Conservation (phyloP, 1,284 basidiomycete species). For the Pisolithus thermaeus region DNA sequence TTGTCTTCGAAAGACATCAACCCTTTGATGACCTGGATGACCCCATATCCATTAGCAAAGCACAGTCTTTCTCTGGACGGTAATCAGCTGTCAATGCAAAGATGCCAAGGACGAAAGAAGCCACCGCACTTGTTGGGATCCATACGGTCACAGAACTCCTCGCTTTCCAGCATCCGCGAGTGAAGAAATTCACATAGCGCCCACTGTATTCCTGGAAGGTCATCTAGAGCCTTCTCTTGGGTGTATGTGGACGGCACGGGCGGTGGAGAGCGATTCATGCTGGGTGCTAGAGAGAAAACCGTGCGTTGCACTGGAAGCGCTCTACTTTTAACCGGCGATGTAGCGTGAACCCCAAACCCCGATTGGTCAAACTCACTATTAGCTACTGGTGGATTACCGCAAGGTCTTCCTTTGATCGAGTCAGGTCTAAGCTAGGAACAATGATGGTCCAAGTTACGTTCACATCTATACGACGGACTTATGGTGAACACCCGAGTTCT, state of each 20-base stretch:
- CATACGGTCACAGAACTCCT: slow-evolving; percentile 61
- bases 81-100: background rate
- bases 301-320: no score
- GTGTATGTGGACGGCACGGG: slow-evolving; percentile 37
- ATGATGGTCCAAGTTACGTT: no score
- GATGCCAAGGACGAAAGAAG: background rate
- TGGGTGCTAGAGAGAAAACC: no score
- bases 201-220: slow-evolving; percentile 61
- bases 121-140: slow-evolving; percentile 56
- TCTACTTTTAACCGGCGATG: no score
- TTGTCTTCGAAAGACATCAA: slow-evolving; percentile 80
- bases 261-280: slow-evolving; percentile 23
- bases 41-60: slow-evolving; percentile 77
- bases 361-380: no score
- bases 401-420: no score
- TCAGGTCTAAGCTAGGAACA: no score
- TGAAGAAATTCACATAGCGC: slow-evolving; percentile 79
- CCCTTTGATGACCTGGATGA: slow-evolving; percentile 77
- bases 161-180: slow-evolving; percentile 86
- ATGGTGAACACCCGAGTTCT: no score
- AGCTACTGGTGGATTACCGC: no score
- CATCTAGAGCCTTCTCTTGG: slow-evolving; percentile 45
- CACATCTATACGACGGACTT: no score
- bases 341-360: no score
- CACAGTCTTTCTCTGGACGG: slow-evolving; percentile 70